Base-by-base conservation (phyloP, 2,329 filamentous ascomycete genomes). In the Elsinoe ampelina region DNA sequence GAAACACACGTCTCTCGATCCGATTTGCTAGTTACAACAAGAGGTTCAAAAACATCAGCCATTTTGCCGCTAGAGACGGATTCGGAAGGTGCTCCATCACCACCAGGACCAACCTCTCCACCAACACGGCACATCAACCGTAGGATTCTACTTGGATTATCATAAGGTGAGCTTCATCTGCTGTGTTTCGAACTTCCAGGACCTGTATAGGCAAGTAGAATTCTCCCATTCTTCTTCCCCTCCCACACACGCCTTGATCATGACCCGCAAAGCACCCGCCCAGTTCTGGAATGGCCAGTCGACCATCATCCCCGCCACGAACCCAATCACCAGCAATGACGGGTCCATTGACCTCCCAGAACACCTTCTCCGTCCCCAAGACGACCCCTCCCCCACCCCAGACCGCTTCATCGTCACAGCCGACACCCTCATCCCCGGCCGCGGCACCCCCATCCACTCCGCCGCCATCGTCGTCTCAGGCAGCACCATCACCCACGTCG, bases 341-440 rank as follows among this genome's bases (percentile, higher is more conserved):
- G 26, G 26, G 26, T 4, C 13, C n/a, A 50, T 11, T 7, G 2
- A 15, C 12, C 13, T 35, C 3, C 30, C 45, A 50, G 22, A 15
- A 10, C 30, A 15, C 10, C 19, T 30, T 7, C 26, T 35, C 26
- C n/a, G 12, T 3, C 6, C 13, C 26, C 45, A 10, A 35, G n/a
- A 39, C 10, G 5, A 7, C 41, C 12, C 34, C 7, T 22, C 48
- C n/a, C 13, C 26, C 19, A 13, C 48, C n/a, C 30, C 45, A 13
- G 12, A 26, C 12, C 26, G 17, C 11, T 39, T 52, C 48, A 52
- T 35, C 32, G 59, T 64, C 1, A 61, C 58, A 8, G 59, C 64
- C 22, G 66, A 69, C 19, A 61, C 78, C 15, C 67, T 79, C 5
- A 78, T 79, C 36, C 77, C 76, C 1, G 76, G 75, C n/a, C 69